These are phyloP conservation scores for Zymoseptoria brevis DNA, from an alignment of 2,329 filamentous ascomycete genomes.

Conservation along the genomic window DNA sequence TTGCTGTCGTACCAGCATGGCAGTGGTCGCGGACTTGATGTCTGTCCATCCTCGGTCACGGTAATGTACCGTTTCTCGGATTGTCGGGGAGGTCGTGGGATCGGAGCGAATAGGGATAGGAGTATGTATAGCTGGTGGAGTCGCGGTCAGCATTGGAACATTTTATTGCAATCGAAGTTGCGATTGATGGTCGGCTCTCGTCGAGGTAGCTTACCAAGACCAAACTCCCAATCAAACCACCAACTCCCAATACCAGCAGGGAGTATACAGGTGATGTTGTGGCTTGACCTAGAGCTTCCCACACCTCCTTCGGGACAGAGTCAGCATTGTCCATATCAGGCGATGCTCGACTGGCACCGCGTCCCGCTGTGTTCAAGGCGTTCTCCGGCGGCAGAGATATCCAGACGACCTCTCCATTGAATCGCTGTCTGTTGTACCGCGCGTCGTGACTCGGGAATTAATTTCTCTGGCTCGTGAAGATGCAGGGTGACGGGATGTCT, in stretches of 20 bases:
- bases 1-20: constrained; percentile 84
- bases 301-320: constrained; percentile 23
- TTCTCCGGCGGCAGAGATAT: not conserved
- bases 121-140: constrained; percentile 30
- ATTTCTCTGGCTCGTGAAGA: not conserved
- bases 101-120: constrained; percentile 69
- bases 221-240: constrained; percentile 16
- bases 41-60: constrained; percentile 56
- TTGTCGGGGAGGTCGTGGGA: constrained; percentile 62
- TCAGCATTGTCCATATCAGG: constrained; percentile 25
- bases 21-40: constrained; percentile 49
- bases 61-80: constrained; percentile 84
- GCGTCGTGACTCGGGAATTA: not conserved
- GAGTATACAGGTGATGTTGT: constrained; percentile 18
- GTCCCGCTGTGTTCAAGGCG: not conserved
- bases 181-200: not conserved
- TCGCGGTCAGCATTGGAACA: constrained; percentile 5
- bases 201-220: constrained; percentile 5
- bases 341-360: not conserved
- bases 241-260: constrained; percentile 20
- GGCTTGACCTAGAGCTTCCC: constrained; percentile 23
- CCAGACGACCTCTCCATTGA: not conserved
- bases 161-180: not conserved
- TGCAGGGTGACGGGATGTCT: not conserved
- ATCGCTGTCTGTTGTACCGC: not conserved